These are phyloP conservation scores for Penicillium coprophilum DNA, from an alignment of 495 filamentous ascomycete species.

Conservation along the genomic window DNA sequence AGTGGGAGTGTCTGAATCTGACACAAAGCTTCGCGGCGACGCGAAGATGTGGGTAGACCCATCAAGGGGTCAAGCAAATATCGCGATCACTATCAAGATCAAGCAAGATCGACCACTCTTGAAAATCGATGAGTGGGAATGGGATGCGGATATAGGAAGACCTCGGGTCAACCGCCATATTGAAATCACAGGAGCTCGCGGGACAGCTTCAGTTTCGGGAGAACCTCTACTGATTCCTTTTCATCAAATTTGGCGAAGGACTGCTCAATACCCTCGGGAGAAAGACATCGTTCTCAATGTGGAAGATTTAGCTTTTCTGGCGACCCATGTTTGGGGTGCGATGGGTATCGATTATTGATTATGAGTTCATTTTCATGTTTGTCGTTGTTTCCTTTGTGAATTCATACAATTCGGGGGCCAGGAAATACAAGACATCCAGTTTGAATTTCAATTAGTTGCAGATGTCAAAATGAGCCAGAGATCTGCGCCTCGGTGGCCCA, in stretches of 20 bases:
- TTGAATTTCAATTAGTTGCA: too few relatives aligned
- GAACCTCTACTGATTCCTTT: slow-evolving; percentile 6
- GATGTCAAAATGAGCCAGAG: too few relatives aligned
- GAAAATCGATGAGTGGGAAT: slow-evolving; percentile 13
- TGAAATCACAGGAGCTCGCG: too few relatives aligned
- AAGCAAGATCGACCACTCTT: slow-evolving; percentile 2
- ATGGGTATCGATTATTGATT: slow-evolving; percentile 1
- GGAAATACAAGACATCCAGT: too few relatives aligned
- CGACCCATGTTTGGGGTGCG: slow-evolving; percentile 5
- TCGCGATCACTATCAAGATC: slow-evolving; percentile 12
- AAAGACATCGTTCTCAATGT: slow-evolving; percentile 7
- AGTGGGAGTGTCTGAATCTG: slow-evolving; percentile 10
- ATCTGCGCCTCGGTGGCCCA: too few relatives aligned
- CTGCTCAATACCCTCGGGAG: slow-evolving; percentile 2
- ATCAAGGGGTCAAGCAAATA: slow-evolving; percentile 9
- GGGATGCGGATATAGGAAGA: not conserved
- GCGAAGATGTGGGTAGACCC: slow-evolving; percentile 12
- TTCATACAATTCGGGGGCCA: too few relatives aligned
- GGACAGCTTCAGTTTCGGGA: not conserved
- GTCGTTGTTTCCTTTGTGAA: too few relatives aligned
- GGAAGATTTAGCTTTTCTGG: slow-evolving; percentile 5
- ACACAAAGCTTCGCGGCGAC: slow-evolving; percentile 8
- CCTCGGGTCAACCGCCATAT: slow-evolving; percentile 2
- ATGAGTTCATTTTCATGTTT: too few relatives aligned
- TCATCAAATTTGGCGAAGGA: slow-evolving; percentile 5